Conservation (phyloP, 2,329 filamentous ascomycete species). For the Diaporthe vexans region DNA sequence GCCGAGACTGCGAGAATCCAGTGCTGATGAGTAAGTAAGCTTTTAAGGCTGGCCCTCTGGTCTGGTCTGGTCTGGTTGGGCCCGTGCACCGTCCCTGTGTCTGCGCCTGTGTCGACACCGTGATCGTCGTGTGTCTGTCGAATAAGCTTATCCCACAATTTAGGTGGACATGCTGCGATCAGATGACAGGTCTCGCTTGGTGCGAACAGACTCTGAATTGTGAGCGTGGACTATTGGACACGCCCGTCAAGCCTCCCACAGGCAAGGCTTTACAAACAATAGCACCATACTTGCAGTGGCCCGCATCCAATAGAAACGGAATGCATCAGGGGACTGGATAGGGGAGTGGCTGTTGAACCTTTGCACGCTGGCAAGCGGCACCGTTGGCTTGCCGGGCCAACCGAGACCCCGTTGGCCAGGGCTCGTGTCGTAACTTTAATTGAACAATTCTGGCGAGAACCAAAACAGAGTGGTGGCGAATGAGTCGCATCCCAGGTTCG, state of each 20-base stretch:
- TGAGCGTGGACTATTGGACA: neutral
- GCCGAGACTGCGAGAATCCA: neutral
- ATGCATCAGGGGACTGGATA: neutral
- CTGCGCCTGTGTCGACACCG: conserved; percentile 18
- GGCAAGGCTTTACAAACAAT: neutral
- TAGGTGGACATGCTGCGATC: conserved; percentile 16
- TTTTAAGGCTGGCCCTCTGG: neutral
- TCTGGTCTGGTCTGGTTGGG: neutral
- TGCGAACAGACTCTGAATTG: conserved; percentile 22
- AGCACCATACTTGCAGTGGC: neutral
- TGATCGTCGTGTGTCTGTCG: conserved; percentile 17
- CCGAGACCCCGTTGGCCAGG: conserved; percentile 28
- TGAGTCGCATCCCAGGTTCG: conserved; percentile 22
- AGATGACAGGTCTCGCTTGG: conserved; percentile 31
- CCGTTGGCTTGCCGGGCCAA: conserved; percentile 17
- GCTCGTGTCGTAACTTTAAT: conserved; percentile 32
- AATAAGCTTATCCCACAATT: conserved; percentile 31
- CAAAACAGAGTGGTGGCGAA: conserved; percentile 14
- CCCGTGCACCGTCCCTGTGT: conserved; percentile 19
- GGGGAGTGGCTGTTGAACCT: neutral
- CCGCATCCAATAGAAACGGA: neutral
- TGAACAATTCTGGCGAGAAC: conserved; percentile 19
- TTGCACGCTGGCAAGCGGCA: conserved; percentile 7
- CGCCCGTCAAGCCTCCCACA: neutral
- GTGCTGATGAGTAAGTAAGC: neutral